Percentiles rank a stretch among this genome's conserved stretches.
Conservation (phyloP, 805 yeast species). For the Yarrowia sp. region DNA sequence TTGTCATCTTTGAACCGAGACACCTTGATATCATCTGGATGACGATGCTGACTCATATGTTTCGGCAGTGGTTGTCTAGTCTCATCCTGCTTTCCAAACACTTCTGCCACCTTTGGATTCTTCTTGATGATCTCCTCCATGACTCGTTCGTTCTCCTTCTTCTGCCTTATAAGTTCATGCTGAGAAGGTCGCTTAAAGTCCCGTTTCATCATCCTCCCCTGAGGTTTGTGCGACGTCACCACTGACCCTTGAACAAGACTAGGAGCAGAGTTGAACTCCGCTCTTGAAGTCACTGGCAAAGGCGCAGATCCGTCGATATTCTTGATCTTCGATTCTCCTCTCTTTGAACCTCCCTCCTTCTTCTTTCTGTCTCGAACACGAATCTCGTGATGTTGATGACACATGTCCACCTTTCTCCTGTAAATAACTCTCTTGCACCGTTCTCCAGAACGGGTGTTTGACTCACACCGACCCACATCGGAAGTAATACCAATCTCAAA, state of each 20-base stretch:
- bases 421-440: constrained; percentile 5
- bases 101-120: neutral
- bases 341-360: neutral
- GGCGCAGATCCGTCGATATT: neutral
- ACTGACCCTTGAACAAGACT: neutral
- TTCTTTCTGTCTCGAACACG: neutral
- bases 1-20: constrained; percentile 1
- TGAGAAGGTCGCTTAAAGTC: constrained; percentile 1
- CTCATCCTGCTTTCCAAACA: neutral
- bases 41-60: constrained; percentile 1
- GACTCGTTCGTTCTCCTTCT: neutral
- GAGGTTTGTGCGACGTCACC: constrained; percentile 1
- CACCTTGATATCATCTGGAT: constrained; percentile 19
- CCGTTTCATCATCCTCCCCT: too few species aligned
- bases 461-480: constrained; percentile 8
- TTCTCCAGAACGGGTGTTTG: neutral
- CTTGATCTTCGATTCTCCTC: neutral
- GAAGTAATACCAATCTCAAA: constrained; percentile 17
- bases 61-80: neutral
- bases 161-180: neutral
- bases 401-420: constrained; percentile 13
- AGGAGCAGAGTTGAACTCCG: constrained; percentile 26
- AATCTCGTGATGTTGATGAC: constrained; percentile 9
- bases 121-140: neutral
- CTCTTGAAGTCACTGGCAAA: neutral